Evolutionary conservation across 108 stramenopile species (phyloP).

Genomic region (Cyclostephanos tholiformis): DNA sequence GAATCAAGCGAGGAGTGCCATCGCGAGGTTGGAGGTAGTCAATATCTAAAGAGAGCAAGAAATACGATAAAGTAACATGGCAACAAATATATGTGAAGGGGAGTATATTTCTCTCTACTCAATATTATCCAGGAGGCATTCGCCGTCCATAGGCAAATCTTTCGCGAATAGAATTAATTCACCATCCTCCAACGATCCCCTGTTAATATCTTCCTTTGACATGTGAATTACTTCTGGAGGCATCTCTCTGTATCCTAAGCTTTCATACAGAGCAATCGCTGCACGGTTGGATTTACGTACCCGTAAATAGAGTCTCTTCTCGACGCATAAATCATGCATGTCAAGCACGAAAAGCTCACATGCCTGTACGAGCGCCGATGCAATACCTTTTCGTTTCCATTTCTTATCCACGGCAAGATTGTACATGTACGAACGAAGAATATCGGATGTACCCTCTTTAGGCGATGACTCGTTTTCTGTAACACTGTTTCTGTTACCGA

Average conservation of each 20-base stretch:
- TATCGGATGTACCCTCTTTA: background rate
- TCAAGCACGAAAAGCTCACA: slow-evolving; percentile 60
- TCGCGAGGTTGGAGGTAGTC: too few species aligned
- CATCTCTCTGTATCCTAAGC: slow-evolving; percentile 55
- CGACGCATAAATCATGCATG: slow-evolving; percentile 25
- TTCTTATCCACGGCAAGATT: slow-evolving; percentile 68
- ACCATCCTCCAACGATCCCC: slow-evolving; percentile 49
- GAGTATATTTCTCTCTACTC: background rate
- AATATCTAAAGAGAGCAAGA: too few species aligned
- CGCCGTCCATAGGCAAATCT: background rate
- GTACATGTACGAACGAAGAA: slow-evolving; percentile 73
- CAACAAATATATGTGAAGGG: too few species aligned
- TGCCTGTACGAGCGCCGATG: slow-evolving; percentile 52
- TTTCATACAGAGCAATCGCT: slow-evolving; percentile 61
- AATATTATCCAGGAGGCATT: background rate
- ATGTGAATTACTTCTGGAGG: slow-evolving; percentile 35
- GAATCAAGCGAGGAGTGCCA: too few species aligned
- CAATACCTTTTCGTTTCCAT: slow-evolving; percentile 65
- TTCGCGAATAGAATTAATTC: slow-evolving; percentile 43
- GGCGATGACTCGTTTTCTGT: slow-evolving; percentile 4
- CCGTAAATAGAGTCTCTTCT: slow-evolving; percentile 52
- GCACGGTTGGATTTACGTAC: slow-evolving; percentile 58
- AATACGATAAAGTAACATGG: too few species aligned
- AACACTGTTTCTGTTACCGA: slow-evolving; percentile 7
- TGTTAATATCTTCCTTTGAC: slow-evolving; percentile 47